Evolutionary conservation across 164 flowering plant genomes (phyloP).

Genomic region (Malania oleifera): DNA sequence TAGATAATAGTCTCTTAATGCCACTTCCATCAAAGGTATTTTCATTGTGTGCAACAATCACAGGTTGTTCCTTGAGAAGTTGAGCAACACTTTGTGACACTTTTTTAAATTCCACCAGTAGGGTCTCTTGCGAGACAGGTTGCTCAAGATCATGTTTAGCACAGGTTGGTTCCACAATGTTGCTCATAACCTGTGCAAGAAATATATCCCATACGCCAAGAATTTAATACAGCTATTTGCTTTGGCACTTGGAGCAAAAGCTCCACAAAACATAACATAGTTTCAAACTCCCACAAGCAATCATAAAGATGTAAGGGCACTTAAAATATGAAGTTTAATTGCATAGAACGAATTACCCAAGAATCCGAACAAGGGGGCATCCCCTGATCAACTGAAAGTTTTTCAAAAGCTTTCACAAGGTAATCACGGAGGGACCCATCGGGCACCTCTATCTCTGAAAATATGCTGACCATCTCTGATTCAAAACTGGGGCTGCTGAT

Average conservation of each 20-base stretch:
- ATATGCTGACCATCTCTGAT: slow-evolving; percentile 51
- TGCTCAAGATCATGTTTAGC: slow-evolving; percentile 16
- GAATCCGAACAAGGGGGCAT: slow-evolving; percentile 87
- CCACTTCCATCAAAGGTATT: slow-evolving; percentile 84
- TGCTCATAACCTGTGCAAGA: slow-evolving; percentile 54
- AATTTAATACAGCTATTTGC: no score
- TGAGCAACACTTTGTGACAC: slow-evolving; percentile 42
- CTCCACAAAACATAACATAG: background rate
- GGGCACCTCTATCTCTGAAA: slow-evolving; percentile 34
- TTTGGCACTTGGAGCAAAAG: background rate
- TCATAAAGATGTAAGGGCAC: background rate
- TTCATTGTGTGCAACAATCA: slow-evolving; percentile 88
- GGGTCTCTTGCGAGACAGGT: slow-evolving; percentile 48
- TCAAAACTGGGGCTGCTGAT: slow-evolving; percentile 55
- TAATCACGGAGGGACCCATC: slow-evolving; percentile 39
- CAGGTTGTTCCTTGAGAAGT: slow-evolving; percentile 72
- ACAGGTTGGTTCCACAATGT: slow-evolving; percentile 65
- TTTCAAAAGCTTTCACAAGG: slow-evolving; percentile 49
- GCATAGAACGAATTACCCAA: slow-evolving; percentile 49
- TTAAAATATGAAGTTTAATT: no score
- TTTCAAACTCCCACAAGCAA: background rate
- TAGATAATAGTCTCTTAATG: slow-evolving; percentile 65
- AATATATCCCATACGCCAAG: no score
- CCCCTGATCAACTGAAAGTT: slow-evolving; percentile 82
- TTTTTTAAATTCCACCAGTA: slow-evolving; percentile 55